These are phyloP conservation scores for Termitomyces titanicus DNA, from an alignment of 768 basidiomycete genomes.

Conservation along the genomic window DNA sequence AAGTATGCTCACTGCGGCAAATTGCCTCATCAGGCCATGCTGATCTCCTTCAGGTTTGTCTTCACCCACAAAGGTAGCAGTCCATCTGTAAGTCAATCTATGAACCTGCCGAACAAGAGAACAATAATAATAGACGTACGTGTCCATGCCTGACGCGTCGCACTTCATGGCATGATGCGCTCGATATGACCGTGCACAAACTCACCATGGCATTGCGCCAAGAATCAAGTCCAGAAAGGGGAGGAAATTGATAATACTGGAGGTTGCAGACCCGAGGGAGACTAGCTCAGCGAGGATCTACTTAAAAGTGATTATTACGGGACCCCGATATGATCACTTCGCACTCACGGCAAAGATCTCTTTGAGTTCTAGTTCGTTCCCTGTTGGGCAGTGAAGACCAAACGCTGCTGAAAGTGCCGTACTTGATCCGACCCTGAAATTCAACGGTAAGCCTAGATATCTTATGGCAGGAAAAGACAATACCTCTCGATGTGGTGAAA, in stretches of 20 bases:
- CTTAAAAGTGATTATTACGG: background rate
- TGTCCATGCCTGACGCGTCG: background rate
- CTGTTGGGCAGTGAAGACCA: background rate
- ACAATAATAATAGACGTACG: background rate
- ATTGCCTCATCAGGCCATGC: background rate
- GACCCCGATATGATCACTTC: no score
- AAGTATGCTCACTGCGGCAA: background rate
- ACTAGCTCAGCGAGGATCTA: background rate
- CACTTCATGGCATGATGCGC: background rate
- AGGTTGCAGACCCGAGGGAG: background rate
- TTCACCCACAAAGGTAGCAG: background rate
- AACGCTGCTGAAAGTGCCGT: background rate
- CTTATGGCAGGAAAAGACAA: background rate
- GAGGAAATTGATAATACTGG: background rate
- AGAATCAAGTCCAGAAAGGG: background rate
- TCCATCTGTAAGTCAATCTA: background rate
- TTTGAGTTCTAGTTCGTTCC: background rate
- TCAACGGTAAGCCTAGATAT: background rate
- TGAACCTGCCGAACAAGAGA: background rate
- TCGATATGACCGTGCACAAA: background rate
- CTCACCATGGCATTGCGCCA: background rate
- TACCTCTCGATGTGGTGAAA: background rate
- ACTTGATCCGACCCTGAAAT: background rate
- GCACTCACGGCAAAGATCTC: background rate
- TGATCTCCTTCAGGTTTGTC: background rate